Evolutionary conservation across 2,329 filamentous ascomycete species (phyloP).

Genomic region (Fusarium sp.): DNA sequence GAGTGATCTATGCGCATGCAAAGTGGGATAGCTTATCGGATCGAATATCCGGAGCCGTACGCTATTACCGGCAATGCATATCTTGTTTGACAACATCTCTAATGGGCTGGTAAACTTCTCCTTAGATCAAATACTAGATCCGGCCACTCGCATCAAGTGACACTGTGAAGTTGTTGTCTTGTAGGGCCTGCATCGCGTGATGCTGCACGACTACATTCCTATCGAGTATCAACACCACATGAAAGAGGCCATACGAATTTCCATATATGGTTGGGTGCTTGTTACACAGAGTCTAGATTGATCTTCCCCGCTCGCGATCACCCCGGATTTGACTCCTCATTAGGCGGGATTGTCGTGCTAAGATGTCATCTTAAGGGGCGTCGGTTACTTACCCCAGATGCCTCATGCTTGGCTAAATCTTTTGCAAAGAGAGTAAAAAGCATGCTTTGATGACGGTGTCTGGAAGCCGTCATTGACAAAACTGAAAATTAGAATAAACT

Average conservation of each 20-base stretch:
- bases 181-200: slow-evolving; percentile 12
- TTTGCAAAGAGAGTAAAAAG: neutral
- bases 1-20: neutral
- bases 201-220: neutral
- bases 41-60: slow-evolving; percentile 5
- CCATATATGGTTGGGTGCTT: neutral
- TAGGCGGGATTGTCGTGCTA: neutral
- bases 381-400: slow-evolving; percentile 24
- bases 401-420: slow-evolving; percentile 28
- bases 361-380: neutral
- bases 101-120: neutral
- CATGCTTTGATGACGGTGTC: neutral
- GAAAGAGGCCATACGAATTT: neutral
- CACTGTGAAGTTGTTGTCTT: slow-evolving; percentile 1
- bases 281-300: slow-evolving; percentile 6
- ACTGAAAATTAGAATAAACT: neutral
- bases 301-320: slow-evolving; percentile 4
- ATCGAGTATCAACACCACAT: neutral
- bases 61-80: slow-evolving; percentile 2
- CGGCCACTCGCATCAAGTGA: neutral
- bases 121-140: neutral
- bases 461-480: neutral
- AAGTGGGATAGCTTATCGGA: slow-evolving; percentile 6
- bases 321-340: slow-evolving; percentile 3
- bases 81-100: neutral